phyloP scores from a whole-genome alignment of 1,284 basidiomycete genomes.

The Ustilago shanxiensis region DNA sequence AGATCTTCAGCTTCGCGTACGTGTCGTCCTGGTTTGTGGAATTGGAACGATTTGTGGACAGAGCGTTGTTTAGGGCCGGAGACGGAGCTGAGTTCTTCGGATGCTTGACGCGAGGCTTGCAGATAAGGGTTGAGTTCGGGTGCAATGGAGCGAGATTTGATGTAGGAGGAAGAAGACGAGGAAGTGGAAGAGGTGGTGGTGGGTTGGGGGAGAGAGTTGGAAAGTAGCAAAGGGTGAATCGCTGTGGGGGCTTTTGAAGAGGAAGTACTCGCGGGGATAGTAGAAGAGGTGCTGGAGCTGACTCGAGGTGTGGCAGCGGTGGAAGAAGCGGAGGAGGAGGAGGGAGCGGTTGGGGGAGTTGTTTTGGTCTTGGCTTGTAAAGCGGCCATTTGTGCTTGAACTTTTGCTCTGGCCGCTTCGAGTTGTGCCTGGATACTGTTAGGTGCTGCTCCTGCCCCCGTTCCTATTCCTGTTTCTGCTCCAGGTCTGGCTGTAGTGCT shows the following conservation, averaged over 20 bases:
- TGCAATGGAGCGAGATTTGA: slow-evolving; percentile 16
- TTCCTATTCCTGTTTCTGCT: slow-evolving; percentile 1
- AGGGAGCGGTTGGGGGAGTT: neutral
- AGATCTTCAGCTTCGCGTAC: slow-evolving; percentile 63
- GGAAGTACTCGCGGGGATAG: slow-evolving; percentile 3
- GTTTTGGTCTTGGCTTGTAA: slow-evolving; percentile 24
- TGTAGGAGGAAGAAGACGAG: slow-evolving; percentile 6
- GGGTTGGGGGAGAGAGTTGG: slow-evolving; percentile 24
- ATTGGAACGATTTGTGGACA: slow-evolving; percentile 63
- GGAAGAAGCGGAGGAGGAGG: neutral
- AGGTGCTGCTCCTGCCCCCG: no score
- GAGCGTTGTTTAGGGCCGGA: slow-evolving; percentile 47
- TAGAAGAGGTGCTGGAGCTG: slow-evolving; percentile 3
- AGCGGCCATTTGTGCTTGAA: slow-evolving; percentile 47
- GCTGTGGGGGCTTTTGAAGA: slow-evolving; percentile 46
- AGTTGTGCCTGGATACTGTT: slow-evolving; percentile 54
- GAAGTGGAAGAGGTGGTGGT: slow-evolving; percentile 11
- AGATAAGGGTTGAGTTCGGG: slow-evolving; percentile 61
- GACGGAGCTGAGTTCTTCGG: slow-evolving; percentile 15
- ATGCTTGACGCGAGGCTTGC: slow-evolving; percentile 26
- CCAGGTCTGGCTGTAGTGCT: neutral
- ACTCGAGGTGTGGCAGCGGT: neutral
- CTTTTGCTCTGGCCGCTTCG: slow-evolving; percentile 52
- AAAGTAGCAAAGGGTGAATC: slow-evolving; percentile 62
- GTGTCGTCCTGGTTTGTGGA: slow-evolving; percentile 66